phyloP scores from a whole-genome alignment of 129 eudicot genomes.

The Arctium minus region DNA sequence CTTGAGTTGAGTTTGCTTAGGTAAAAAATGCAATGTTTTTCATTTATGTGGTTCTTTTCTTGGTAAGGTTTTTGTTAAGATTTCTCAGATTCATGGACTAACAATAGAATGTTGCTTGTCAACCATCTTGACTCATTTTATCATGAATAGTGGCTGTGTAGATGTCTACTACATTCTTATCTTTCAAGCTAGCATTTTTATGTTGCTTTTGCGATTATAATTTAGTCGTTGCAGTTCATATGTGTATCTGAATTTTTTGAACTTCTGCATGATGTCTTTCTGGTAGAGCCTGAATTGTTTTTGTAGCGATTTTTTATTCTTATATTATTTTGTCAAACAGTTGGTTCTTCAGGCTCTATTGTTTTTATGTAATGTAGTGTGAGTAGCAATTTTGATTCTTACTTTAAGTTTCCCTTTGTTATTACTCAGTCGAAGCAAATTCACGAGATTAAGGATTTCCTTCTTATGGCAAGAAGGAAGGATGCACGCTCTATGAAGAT shows the following conservation, averaged over 20 bases:
- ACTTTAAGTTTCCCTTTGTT: neutral
- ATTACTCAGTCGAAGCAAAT: conserved; percentile 45
- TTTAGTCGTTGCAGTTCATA: neutral
- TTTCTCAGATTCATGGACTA: neutral
- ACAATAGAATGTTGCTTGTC: neutral
- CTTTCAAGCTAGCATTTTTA: neutral
- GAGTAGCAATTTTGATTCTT: neutral
- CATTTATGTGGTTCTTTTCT: neutral
- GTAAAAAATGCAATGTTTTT: neutral
- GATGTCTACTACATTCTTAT: neutral
- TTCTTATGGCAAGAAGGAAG: conserved; percentile 51
- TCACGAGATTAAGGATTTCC: conserved; percentile 50
- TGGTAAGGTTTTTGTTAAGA: neutral
- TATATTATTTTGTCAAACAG: neutral
- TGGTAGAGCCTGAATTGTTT: neutral
- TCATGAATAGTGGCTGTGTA: neutral
- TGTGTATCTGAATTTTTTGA: neutral
- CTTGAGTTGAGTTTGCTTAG: neutral
- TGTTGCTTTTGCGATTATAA: neutral
- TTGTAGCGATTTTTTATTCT: neutral
- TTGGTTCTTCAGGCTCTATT: neutral
- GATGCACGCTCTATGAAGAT: conserved; percentile 56
- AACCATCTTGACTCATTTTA: neutral
- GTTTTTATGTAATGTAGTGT: neutral
- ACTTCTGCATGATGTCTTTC: neutral